A percentile compares a stretch with the other conserved stretches of the same genome.
Conservation (phyloP, 2,329 filamentous ascomycete species). For the Thermothelomyces thermophilus region DNA sequence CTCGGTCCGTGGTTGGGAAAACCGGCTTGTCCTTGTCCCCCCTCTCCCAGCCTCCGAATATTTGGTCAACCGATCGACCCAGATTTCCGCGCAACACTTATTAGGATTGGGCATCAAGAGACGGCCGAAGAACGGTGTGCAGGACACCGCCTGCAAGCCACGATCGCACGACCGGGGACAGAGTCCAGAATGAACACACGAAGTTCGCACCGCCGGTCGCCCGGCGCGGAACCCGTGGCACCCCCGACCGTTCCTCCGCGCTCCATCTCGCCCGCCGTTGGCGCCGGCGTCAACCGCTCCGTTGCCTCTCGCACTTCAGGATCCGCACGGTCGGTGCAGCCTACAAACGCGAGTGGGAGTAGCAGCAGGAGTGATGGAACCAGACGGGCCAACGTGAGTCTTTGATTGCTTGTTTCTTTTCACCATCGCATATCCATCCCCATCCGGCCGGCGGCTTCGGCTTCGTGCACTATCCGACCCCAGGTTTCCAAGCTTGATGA, state of each 20-base stretch:
- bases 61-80: not conserved
- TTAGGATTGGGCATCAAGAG: constrained; percentile 11
- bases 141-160: not conserved
- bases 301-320: constrained; percentile 57
- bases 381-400: constrained; percentile 54
- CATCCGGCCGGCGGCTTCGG: constrained; percentile 16
- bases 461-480: constrained; percentile 16
- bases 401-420: constrained; percentile 14
- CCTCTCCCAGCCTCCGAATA: constrained; percentile 9
- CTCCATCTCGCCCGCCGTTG: constrained; percentile 53
- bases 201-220: constrained; percentile 50
- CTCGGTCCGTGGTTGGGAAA: not conserved
- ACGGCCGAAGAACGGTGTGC: not conserved
- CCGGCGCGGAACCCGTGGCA: constrained; percentile 54
- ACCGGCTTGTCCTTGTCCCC: not conserved
- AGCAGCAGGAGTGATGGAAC: constrained; percentile 36
- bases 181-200: constrained; percentile 27
- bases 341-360: constrained; percentile 23
- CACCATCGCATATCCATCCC: constrained; percentile 16
- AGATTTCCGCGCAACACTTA: not conserved
- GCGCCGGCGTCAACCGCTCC: constrained; percentile 34
- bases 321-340: constrained; percentile 50
- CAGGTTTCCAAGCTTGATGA: constrained; percentile 2
- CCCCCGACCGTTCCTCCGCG: constrained; percentile 49
- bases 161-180: not conserved